Evolutionary conservation across 805 yeast genomes (phyloP).

Genomic region (Lipomyces kockii): DNA sequence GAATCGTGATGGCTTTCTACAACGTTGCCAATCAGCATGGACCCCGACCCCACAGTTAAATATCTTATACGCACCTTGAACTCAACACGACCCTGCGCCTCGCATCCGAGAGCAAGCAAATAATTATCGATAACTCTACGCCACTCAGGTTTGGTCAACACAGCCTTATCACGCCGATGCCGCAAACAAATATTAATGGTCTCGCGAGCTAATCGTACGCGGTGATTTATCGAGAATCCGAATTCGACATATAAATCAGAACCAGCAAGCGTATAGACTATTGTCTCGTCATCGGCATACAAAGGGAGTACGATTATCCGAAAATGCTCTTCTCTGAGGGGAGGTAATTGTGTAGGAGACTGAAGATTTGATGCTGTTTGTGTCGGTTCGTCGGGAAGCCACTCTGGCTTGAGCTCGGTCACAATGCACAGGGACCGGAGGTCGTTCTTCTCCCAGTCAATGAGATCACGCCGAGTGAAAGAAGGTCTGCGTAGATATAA

Average conservation of each 20-base stretch:
- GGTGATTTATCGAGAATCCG: constrained; percentile 58
- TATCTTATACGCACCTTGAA: constrained; percentile 52
- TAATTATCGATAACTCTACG: constrained; percentile 74
- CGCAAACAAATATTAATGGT: constrained; percentile 54
- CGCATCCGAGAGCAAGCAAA: constrained; percentile 65
- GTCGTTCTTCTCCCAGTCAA: constrained; percentile 76
- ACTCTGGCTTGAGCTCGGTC: constrained; percentile 55
- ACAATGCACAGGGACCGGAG: constrained; percentile 66
- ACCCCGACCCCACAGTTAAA: no score
- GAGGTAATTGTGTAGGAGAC: constrained; percentile 38
- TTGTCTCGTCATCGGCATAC: constrained; percentile 53
- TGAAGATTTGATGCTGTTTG: not conserved
- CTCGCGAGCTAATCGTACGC: constrained; percentile 63
- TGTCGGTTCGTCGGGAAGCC: constrained; percentile 48
- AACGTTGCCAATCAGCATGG: not conserved
- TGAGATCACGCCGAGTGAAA: constrained; percentile 63
- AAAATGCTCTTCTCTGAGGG: constrained; percentile 48
- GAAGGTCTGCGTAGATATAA: constrained; percentile 53
- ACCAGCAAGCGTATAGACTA: constrained; percentile 55
- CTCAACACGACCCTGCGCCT: constrained; percentile 70
- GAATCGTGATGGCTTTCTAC: constrained; percentile 14
- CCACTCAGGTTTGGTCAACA: constrained; percentile 65
- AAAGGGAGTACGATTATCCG: constrained; percentile 59
- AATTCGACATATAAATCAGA: constrained; percentile 73
- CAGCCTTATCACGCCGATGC: constrained; percentile 44